Conservation (phyloP, 306 rosid species). For the cucumber (Cucumis sativus) region Cucumber_9930_V3 NC_026658.2:23132501-23133000, state of each 20-base stretch:
- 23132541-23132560: slow-evolving; percentile 84
- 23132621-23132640: slow-evolving; percentile 80
- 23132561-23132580: slow-evolving; percentile 55
- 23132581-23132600: slow-evolving; percentile 60
- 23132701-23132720: not conserved
- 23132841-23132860: not conserved
- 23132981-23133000: too few relatives aligned
- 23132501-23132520: slow-evolving; percentile 70
- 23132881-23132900: too few relatives aligned
- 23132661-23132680: not conserved
- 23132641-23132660: slow-evolving; percentile 13
- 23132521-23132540: slow-evolving; percentile 63
- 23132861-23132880: too few relatives aligned
- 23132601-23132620: slow-evolving; percentile 63
- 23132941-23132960: too few relatives aligned
- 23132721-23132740: slow-evolving; percentile 57
- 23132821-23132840: not conserved
- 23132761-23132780: slow-evolving; percentile 74
- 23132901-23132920: too few relatives aligned
- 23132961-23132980: too few relatives aligned
- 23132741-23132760: slow-evolving; percentile 56
- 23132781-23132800: slow-evolving; percentile 70
- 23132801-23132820: slow-evolving; percentile 75
- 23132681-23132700: not conserved
- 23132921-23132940: too few relatives aligned